These are phyloP conservation scores for Eucalyptus pauciflora DNA, from an alignment of 345 rosid genomes.

Conservation along the genomic window DNA sequence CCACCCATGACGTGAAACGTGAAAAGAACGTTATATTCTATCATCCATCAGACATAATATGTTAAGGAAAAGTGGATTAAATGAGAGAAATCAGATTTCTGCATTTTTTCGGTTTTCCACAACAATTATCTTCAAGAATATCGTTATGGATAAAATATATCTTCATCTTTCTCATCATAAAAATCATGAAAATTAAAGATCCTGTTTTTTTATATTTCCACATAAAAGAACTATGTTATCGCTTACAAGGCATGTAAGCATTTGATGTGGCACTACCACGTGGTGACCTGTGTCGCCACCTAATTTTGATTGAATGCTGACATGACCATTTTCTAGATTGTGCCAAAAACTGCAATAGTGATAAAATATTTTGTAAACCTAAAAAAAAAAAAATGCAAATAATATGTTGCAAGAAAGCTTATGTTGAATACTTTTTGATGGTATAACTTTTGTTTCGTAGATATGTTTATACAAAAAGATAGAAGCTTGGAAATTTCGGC, in stretches of 20 bases:
- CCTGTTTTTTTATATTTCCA: rapidly evolving
- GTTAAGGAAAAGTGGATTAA: background rate
- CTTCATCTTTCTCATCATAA: background rate
- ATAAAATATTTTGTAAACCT: background rate
- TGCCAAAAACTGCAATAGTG: background rate
- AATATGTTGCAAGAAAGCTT: background rate
- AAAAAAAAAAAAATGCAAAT: background rate
- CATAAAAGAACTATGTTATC: background rate
- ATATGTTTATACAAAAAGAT: background rate
- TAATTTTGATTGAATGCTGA: background rate
- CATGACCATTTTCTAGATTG: background rate
- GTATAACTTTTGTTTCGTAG: background rate
- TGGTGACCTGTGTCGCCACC: background rate
- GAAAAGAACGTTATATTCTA: too few species aligned
- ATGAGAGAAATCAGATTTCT: background rate
- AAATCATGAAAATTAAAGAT: background rate
- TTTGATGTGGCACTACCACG: background rate
- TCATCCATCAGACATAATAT: rapidly evolving
- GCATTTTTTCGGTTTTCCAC: background rate
- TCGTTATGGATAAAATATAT: background rate
- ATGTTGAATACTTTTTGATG: background rate
- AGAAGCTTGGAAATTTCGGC: background rate
- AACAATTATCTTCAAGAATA: too few species aligned
- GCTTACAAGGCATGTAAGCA: background rate
- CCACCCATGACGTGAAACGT: rapidly evolving